Conservation (phyloP, 768 basidiomycete genomes). For the Tylopilus sp. region DNA sequence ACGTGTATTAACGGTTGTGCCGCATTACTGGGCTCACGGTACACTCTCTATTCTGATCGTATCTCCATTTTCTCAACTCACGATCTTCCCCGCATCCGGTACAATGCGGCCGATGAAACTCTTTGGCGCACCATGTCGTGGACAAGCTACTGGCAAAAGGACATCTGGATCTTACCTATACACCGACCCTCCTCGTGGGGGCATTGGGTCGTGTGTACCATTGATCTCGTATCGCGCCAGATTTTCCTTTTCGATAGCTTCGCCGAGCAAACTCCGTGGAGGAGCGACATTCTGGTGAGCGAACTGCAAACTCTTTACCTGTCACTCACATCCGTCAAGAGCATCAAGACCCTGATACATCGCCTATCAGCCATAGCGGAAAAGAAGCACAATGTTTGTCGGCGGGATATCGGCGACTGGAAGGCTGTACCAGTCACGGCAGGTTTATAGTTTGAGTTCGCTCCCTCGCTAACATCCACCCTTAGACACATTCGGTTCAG, state of each 20-base stretch:
- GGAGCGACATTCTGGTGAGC: no score
- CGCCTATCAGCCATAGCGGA: no score
- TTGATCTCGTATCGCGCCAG: not conserved
- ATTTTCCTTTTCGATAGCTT: slow-evolving; percentile 4
- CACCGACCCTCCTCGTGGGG: not conserved
- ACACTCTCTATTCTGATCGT: not conserved
- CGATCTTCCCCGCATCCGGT: not conserved
- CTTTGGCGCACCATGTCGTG: slow-evolving; percentile 22
- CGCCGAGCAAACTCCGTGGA: not conserved
- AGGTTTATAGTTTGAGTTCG: no score
- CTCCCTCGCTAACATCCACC: no score
- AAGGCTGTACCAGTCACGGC: not conserved
- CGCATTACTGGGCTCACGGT: not conserved
- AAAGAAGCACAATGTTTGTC: no score
- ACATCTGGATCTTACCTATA: slow-evolving; percentile 24
- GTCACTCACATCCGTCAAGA: no score
- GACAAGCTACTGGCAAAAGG: slow-evolving; percentile 30
- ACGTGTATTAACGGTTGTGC: slow-evolving; percentile 11
- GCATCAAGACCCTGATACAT: no score
- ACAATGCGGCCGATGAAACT: not conserved
- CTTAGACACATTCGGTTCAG: no score
- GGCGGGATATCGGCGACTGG: no score
- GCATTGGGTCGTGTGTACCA: slow-evolving; percentile 2
- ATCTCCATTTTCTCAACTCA: no score
- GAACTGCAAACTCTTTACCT: no score